A percentile compares a stretch with the other conserved stretches of the same genome.
phyloP scores from a whole-genome alignment of 352 stramenopile genomes.

The Phytopythium helicoides region DNA sequence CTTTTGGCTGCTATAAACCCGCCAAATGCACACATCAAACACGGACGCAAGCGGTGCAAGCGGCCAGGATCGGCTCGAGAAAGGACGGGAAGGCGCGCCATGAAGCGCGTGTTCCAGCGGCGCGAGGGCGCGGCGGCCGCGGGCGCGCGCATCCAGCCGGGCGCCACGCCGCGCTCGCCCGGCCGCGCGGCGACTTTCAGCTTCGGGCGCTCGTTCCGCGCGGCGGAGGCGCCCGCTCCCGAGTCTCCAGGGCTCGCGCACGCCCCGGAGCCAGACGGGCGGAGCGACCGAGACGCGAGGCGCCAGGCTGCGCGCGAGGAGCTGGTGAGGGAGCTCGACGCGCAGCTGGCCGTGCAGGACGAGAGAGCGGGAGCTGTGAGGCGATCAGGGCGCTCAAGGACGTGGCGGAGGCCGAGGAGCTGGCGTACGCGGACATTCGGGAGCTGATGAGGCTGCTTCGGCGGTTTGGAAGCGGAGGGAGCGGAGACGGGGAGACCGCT shows the following conservation, averaged over 20 bases:
- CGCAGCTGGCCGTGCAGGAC: no score
- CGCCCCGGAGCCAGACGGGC: neutral
- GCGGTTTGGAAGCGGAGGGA: conserved; percentile 4
- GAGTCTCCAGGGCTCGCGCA: neutral
- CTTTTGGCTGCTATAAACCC: no score
- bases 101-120: conserved; percentile 66
- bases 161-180: conserved; percentile 10
- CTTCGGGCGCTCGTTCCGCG: neutral
- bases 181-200: conserved; percentile 7
- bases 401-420: no score
- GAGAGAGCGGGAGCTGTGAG: no score
- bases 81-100: conserved; percentile 10
- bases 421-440: neutral
- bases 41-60: no score
- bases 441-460: neutral
- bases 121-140: neutral
- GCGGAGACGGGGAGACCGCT: conserved; percentile 2
- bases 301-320: neutral
- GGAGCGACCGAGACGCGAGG: neutral
- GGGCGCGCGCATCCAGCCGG: conserved; percentile 1
- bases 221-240: no score
- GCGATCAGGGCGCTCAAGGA: no score
- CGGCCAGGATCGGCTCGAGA: neutral
- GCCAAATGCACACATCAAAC: neutral
- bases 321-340: conserved; percentile 9